A percentile compares a stretch with the other conserved stretches of the same genome.
phyloP scores from a whole-genome alignment of 306 rosid genomes.

The Prosopis cineraria region DNA sequence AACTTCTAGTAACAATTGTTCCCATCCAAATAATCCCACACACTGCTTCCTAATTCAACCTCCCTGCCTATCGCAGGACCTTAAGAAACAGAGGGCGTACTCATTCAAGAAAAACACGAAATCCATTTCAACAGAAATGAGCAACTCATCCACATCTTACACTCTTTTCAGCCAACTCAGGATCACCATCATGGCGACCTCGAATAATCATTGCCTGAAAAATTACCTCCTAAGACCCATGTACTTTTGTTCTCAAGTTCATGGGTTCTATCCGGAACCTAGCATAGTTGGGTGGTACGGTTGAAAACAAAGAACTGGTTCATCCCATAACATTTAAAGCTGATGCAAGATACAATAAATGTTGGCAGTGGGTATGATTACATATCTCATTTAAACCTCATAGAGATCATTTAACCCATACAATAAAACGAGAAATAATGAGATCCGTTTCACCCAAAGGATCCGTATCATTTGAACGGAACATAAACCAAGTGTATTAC shows the following conservation, averaged over 20 bases:
- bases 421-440: background rate
- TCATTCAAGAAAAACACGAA: background rate
- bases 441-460: background rate
- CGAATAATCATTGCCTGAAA: background rate
- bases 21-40: too few species aligned
- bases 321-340: background rate
- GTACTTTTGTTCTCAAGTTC: background rate
- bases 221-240: background rate
- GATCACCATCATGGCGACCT: background rate
- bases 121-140: background rate
- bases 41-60: background rate
- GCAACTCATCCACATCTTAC: background rate
- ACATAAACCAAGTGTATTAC: constrained; percentile 18
- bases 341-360: background rate
- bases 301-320: background rate
- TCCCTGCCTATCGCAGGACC: background rate
- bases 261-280: background rate
- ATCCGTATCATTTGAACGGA: background rate
- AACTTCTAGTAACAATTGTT: background rate
- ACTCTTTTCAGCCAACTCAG: background rate
- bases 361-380: background rate
- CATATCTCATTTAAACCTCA: constrained; percentile 22
- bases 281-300: background rate
- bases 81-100: background rate
- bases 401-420: background rate